A percentile compares a stretch with the other conserved stretches of the same genome.
Evolutionary conservation across 345 rosid genomes (phyloP).

Genomic region (Barbarea vulgaris): DNA sequence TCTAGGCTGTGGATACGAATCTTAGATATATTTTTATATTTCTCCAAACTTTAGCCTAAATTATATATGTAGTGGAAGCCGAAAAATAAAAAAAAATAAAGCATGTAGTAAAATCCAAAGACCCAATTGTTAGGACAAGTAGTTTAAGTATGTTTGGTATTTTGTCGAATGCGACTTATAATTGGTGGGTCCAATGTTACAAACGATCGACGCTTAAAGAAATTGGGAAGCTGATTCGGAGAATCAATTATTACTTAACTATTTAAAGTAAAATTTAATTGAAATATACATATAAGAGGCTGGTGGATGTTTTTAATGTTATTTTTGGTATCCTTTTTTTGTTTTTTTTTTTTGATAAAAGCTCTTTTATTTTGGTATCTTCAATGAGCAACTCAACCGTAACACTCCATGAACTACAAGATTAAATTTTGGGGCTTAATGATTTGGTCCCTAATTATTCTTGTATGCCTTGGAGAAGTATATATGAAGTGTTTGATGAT

Average conservation of each 20-base stretch:
- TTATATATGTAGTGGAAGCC: constrained; percentile 21
- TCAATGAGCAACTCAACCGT: background rate
- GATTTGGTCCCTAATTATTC: background rate
- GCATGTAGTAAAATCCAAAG: constrained; percentile 18
- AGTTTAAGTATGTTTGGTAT: constrained; percentile 34
- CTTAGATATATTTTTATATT: background rate
- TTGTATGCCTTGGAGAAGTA: background rate
- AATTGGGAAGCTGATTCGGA: constrained; percentile 22
- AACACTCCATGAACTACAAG: background rate
- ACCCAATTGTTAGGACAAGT: constrained; percentile 24
- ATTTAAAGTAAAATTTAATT: background rate
- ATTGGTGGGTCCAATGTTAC: constrained; percentile 33
- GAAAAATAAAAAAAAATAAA: background rate
- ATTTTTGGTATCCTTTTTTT: no score
- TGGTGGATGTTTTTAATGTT: background rate
- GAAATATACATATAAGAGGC: background rate
- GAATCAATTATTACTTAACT: constrained; percentile 10
- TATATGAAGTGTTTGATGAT: background rate
- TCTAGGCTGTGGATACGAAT: constrained; percentile 32
- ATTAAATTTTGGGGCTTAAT: background rate
- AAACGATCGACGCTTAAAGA: background rate
- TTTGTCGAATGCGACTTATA: constrained; percentile 36
- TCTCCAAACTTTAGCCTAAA: constrained; percentile 23
- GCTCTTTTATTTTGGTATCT: background rate
- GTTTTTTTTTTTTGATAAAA: background rate